Base-by-base conservation (phyloP, 208 protist species). In the Phytomonas sp. region DNA sequence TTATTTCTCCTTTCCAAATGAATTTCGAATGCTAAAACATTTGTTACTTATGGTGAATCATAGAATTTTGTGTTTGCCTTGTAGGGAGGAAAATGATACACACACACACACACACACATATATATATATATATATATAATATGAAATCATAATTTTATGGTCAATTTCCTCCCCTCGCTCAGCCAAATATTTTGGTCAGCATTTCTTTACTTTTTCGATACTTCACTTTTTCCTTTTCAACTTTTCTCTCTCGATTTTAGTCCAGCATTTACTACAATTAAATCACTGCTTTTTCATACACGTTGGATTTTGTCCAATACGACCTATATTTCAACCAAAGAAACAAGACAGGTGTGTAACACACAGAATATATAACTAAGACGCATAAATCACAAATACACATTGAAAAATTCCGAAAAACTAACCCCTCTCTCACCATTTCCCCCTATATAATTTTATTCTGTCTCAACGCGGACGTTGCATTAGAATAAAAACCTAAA, bases 271-370 rank as follows among this genome's bases (percentile, higher is more conserved):
- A 26, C 19, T 19, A 56, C 45, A 11, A 26, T 56, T 56, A 19
- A 56, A 56, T 56, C 45, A 56, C 45, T 56, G 45, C 45, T 26
- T 56, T 56, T 56, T 56, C 26, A 56, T 6, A 56, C 45, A 56
- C 45, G 45, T 56, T 56, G 26, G 45, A 19, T 56, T 12, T 56
- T 56, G 19, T 56, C 2, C 0, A 56, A 23, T 19, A 26, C 45
- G 19, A 19, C 23, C 45, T 56, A 26, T 56, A 26, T 56, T 56
- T 26, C 23, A 56, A 0, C 19, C 45, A 56, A 56, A 56, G 10
- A 16, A 26, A 26, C 1, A 56, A 56, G 45, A 23, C 16, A 56
- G 45, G 45, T 56, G 45, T 4, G 19, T 7, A 56, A 56, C 45
- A 26, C 1, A 19, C 45, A 19, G 45, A 56, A 56, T 12, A 56